Base-by-base conservation (phyloP, 1,139 yeast species). In the Sugiyamaella sp. region DNA sequence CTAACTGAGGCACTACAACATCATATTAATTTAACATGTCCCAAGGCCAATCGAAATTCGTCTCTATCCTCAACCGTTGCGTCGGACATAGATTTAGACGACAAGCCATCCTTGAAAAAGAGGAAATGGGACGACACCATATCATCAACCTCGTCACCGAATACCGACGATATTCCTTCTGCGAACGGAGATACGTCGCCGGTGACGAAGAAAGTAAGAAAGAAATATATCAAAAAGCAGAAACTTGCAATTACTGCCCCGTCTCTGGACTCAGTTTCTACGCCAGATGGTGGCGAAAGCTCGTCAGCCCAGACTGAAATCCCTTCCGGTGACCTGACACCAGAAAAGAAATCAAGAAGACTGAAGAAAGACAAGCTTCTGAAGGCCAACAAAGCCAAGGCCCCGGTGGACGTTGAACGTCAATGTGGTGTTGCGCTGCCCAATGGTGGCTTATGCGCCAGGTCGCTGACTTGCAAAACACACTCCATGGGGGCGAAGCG, bases 401-500 rank as follows among this genome's bases (percentile, higher is more conserved):
- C 90, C 1, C 90, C 95, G 0, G 96, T 91, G 42, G 97, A 93
- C 70, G 96, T 93, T 39, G 98, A 93, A 68, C 85, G 82, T 59
- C 98, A 93, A 70, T 93, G 99, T 76, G 99, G 99, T 68, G 99
- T 93, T 5, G 88, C 90, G 2, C 74, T 93, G 56, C 91, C 97
- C 0, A 86, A 86, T 60, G 98, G 98, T 12, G 96, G 96, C 0
- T 84, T 83, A 64, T 93, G 99, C 76, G 97, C 97, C 4, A 80
- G 99, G 51, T 89, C 97, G 0, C 75, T 93, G 60, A 93, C 99
- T 0, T 93, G 99, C 77, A 93, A 93, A 68, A 89, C 98, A 1
- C 99, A 93, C 71, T 89, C 97, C 0, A 91, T 93, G 96, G 97
- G 97, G 22, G 96, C 97, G 25, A 91, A 91, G 64, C 80, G 97